Conservation (phyloP, 495 filamentous ascomycete genomes). For the Tuber melanosporum region DNA sequence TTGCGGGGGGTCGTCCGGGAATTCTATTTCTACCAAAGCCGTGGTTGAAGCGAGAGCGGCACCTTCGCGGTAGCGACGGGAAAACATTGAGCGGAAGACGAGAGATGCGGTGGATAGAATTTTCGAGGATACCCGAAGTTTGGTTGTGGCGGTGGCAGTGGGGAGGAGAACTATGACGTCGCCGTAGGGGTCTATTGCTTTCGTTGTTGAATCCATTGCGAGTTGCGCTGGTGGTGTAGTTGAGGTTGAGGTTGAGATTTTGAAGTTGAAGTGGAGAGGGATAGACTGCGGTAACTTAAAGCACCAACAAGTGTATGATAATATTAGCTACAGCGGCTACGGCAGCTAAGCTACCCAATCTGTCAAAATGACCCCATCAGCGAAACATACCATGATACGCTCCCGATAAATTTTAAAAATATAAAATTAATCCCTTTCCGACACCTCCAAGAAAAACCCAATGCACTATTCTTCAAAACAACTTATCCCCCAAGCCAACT, state of each 20-base stretch:
- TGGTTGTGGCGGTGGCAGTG: background rate
- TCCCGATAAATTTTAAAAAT: no score
- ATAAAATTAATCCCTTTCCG: no score
- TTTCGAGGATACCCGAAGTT: slow-evolving; percentile 35
- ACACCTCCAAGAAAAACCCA: no score
- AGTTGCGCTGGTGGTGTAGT: background rate
- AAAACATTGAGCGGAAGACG: slow-evolving; percentile 37
- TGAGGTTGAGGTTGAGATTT: background rate
- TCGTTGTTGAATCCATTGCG: background rate
- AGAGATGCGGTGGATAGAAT: slow-evolving; percentile 30
- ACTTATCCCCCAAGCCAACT: no score
- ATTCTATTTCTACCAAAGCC: background rate
- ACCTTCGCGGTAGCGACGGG: slow-evolving; percentile 35
- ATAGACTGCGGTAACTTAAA: no score
- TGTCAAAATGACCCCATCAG: no score
- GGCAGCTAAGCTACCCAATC: no score
- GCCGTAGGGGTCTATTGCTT: slow-evolving; percentile 12
- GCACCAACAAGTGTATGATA: no score
- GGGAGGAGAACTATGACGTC: slow-evolving; percentile 12
- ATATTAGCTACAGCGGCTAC: no score
- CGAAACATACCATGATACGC: no score
- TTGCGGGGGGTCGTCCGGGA: slow-evolving; percentile 9
- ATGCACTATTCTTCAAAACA: no score
- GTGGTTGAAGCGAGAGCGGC: slow-evolving; percentile 6
- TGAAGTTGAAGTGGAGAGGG: no score